Base-by-base conservation (phyloP, 2,329 filamentous ascomycete species). In the Herpotrichia juniperi region DNA sequence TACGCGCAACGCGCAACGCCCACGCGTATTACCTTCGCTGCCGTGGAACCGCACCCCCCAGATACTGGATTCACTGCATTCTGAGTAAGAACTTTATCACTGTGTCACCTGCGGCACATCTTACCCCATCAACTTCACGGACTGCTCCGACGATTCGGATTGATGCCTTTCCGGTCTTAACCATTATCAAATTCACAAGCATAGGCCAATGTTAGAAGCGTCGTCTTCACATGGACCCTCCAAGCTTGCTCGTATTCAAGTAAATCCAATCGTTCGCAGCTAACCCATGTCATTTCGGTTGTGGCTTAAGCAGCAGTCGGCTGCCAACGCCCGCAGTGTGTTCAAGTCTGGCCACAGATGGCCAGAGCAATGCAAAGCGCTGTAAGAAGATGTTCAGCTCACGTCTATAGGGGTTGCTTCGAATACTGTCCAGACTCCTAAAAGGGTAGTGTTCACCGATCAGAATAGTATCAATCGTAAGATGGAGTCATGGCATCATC, bases 11-110 rank as follows among this genome's bases (percentile, higher is more conserved):
- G n/a, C n/a, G n/a, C 17, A 40, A 21, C 26, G 11, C 37, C 37
- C 50, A 56, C 45, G 25, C 46, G 46, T 31, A 22, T 39, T 39
- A 30, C 37, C 50, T 56, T 48, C 42, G 31, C 34, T 44, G 45
- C 53, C 57, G 55, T 53, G 25, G n/a, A 53, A 48, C 46, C 58
- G 61, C 61, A 61, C 58, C 56, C 65, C 59, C 52, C 52, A 55
- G 49, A 54, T 60, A 56, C 57, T 32, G 35, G 51, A 55, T 40
- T 44, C 40, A 21, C 37, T 17, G 54, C 50, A n/a, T 44, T 53
- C 48, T 64, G 51, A 62, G 62, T 67, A 53, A 68, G 63, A 66
- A 63, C 55, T 58, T 48, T 58, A 67, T 62, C 54, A 54, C 45
- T 53, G 59, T 59, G 54, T 63, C 58, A 63, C 60, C 51, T 63